phyloP scores from a whole-genome alignment of 805 yeast genomes.

The Nakazawaea wyomingensis region DNA sequence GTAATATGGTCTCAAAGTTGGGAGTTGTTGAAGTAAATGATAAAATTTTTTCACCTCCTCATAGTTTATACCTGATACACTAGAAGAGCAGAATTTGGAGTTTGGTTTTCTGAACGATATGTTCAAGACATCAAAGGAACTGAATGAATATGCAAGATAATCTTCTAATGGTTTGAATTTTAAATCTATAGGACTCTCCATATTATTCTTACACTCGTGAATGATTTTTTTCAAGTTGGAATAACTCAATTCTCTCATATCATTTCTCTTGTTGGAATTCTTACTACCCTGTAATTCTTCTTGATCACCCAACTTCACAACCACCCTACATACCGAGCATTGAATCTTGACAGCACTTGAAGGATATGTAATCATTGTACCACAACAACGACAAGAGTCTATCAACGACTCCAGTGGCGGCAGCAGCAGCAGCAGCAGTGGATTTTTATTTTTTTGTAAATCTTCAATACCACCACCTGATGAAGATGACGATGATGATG shows the following conservation, averaged over 20 bases:
- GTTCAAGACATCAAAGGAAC: constrained; percentile 42
- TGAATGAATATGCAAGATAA: constrained; percentile 42
- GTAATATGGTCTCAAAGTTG: constrained; percentile 57
- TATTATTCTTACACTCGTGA: constrained; percentile 26
- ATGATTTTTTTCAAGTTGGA: constrained; percentile 28
- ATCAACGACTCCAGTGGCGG: constrained; percentile 17
- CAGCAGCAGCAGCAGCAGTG: too few relatives aligned
- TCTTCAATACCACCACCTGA: too few relatives aligned
- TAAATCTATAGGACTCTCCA: constrained; percentile 14
- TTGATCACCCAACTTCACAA: constrained; percentile 22
- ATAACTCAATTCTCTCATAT: constrained; percentile 23
- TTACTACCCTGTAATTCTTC: constrained; percentile 14
- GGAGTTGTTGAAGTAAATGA: constrained; percentile 39
- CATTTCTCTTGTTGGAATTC: background rate
- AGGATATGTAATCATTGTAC: constrained; percentile 36
- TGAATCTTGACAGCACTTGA: constrained; percentile 34
- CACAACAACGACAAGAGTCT: constrained; percentile 42
- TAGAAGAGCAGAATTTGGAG: constrained; percentile 20
- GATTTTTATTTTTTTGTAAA: too few relatives aligned
- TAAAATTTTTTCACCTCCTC: constrained; percentile 43
- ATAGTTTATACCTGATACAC: constrained; percentile 48
- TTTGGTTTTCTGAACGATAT: constrained; percentile 43
- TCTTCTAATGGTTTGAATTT: constrained; percentile 45
- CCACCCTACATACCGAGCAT: constrained; percentile 60
- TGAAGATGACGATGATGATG: too few relatives aligned